Percentiles rank a stretch among this genome's conserved stretches.
phyloP scores from a whole-genome alignment of 2,329 filamentous ascomycete species.

The Trichocomaceae sp. region DNA sequence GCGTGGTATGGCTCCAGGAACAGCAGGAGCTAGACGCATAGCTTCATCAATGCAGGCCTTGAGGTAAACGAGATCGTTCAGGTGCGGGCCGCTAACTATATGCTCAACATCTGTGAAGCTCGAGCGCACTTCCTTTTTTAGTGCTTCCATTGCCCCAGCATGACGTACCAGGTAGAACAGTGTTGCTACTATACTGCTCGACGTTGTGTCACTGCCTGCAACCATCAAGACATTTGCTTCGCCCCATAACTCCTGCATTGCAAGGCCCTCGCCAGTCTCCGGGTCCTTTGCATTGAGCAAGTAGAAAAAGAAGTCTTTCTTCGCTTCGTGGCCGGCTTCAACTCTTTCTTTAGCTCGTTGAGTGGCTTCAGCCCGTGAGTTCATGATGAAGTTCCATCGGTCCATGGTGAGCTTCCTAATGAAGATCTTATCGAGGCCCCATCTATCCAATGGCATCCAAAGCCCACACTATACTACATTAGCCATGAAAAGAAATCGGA shows the following conservation, averaged over 20 bases:
- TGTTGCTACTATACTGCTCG: constrained; percentile 49
- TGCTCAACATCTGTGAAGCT: constrained; percentile 32
- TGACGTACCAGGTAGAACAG: constrained; percentile 37
- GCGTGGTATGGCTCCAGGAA: constrained; percentile 32
- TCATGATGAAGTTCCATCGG: constrained; percentile 63
- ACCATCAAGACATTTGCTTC: constrained; percentile 68
- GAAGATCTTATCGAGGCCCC: constrained; percentile 60
- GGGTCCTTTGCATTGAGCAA: constrained; percentile 65
- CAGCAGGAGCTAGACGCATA: constrained; percentile 35
- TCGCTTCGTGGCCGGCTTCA: constrained; percentile 58
- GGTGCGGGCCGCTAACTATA: constrained; percentile 28
- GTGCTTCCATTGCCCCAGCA: constrained; percentile 23
- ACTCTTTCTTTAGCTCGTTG: constrained; percentile 54
- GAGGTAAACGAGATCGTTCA: constrained; percentile 35
- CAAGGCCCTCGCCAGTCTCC: constrained; percentile 62
- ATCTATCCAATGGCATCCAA: constrained; percentile 61
- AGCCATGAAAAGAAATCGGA: neutral
- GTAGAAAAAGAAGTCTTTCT: constrained; percentile 71
- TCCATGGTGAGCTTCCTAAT: constrained; percentile 62
- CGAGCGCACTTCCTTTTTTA: constrained; percentile 32
- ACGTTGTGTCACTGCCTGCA: constrained; percentile 65
- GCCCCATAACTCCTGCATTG: constrained; percentile 60
- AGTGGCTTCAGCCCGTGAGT: constrained; percentile 60
- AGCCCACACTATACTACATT: constrained; percentile 54
- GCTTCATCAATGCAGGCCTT: constrained; percentile 39